Evolutionary conservation across 225 moss, liverwort and hornwort species (phyloP).

Genomic region (Pseudisothecium myosuroides): DNA sequence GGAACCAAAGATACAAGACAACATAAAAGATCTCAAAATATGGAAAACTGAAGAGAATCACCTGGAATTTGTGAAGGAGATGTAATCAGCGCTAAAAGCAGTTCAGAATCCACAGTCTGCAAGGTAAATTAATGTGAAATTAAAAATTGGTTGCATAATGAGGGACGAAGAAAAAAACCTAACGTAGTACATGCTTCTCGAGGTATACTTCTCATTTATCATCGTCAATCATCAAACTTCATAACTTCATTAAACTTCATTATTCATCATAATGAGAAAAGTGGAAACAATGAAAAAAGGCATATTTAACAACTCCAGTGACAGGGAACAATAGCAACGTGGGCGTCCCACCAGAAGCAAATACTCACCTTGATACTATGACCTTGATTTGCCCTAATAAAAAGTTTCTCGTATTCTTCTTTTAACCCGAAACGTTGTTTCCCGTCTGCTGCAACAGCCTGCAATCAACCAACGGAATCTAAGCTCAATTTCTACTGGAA

Average conservation of each 20-base stretch:
- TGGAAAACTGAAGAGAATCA: not conserved
- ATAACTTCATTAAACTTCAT: not conserved
- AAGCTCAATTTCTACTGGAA: not conserved
- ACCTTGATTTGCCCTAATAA: conserved; percentile 85
- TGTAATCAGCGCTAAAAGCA: conserved; percentile 30
- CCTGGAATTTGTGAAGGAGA: conserved; percentile 53
- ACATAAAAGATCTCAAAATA: not conserved
- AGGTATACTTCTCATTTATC: not conserved
- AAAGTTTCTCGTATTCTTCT: conserved; percentile 34
- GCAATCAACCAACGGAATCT: not conserved
- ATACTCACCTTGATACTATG: conserved; percentile 51
- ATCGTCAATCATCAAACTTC: not conserved
- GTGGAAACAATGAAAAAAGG: not conserved
- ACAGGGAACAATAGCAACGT: not conserved
- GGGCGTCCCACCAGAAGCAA: not conserved
- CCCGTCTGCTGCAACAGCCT: conserved; percentile 53
- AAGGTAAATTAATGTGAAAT: not conserved
- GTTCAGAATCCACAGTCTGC: conserved; percentile 63
- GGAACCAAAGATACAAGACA: not conserved
- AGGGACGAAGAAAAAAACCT: not conserved
- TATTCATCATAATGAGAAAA: not conserved
- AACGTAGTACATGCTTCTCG: not conserved
- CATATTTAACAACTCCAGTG: not conserved
- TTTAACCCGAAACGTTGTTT: conserved; percentile 65
- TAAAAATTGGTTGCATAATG: not conserved